phyloP scores from a whole-genome alignment of 2,329 filamentous ascomycete genomes.

The Hypoxylon sp. region DNA sequence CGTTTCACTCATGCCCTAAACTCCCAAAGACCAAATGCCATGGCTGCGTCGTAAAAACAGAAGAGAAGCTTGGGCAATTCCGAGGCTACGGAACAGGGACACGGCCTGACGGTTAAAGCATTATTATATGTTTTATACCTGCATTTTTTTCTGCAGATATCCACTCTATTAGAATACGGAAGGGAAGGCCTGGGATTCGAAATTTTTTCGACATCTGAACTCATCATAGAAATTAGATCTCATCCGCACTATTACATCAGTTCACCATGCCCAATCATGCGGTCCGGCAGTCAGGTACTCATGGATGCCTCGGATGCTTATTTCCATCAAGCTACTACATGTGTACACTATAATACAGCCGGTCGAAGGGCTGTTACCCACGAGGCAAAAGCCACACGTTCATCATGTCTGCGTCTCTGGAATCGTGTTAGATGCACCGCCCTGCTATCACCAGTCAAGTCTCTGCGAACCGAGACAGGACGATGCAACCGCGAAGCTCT shows the following conservation, averaged over 20 bases:
- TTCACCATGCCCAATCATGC: too few relatives aligned
- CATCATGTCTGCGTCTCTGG: neutral
- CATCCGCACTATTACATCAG: too few relatives aligned
- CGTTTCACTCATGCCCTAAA: too few relatives aligned
- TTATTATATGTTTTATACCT: constrained; percentile 1
- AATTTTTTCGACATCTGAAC: too few relatives aligned
- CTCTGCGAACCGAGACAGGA: neutral
- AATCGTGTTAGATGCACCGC: neutral
- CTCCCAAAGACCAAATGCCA: neutral
- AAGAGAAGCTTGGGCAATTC: constrained; percentile 19
- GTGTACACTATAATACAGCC: too few relatives aligned
- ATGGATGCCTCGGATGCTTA: too few relatives aligned
- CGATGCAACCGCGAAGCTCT: constrained; percentile 7
- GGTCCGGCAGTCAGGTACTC: too few relatives aligned
- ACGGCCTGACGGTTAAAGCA: constrained; percentile 27
- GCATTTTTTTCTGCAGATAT: neutral
- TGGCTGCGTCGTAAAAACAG: neutral
- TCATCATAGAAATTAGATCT: too few relatives aligned
- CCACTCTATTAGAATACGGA: neutral
- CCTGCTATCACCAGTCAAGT: neutral
- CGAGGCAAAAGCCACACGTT: neutral
- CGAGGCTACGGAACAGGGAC: constrained; percentile 33
- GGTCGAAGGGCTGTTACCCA: too few relatives aligned
- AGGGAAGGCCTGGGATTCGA: too few relatives aligned
- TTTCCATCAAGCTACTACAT: too few relatives aligned